Base-by-base conservation (phyloP, 345 rosid species). In the Crucihimalaya himalaica region DNA sequence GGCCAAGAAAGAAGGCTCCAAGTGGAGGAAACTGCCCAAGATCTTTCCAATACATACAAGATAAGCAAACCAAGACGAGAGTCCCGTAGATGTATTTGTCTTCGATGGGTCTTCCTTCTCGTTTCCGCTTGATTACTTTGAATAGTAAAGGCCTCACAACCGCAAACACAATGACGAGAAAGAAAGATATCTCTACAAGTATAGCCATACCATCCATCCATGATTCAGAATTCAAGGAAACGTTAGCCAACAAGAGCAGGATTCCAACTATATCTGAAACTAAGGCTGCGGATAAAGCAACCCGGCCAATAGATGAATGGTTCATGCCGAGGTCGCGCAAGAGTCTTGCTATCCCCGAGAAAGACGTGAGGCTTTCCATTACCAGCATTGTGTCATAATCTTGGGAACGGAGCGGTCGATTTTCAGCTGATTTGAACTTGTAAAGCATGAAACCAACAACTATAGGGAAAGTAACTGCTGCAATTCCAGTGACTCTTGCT, bases 311-410 rank as follows among this genome's bases (percentile, higher is more conserved):
- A 35, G 85, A 82, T 0, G 86, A 78, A 64, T 86, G 85, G 46
- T 81, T 70, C 76, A 86, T 77, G 51, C 75, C 83, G 2, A 85
- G 78, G 58, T 87, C 88, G 1, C 71, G 71, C 16, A 89, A 83
- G 35, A 89, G 86, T 54, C 75, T 50, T 3, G 82, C 81, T 4
- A 86, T 73, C 23, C 84, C 86, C 0, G 88, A 79, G 70, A 82
- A 80, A n/a, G 86, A 51, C 0, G 86, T 80, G 15, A 79, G 8
- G n/a, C 74, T 71, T 47, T 77, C 76, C 76, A 71, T 70, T 34
- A 77, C 25, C 23, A 72, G 31, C 69, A 78, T 0, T 2, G 7
- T 3, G 6, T 59, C 52, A 53, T 72, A 72, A 0, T 40, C 32
- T 15, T 0, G 0, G 21, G 7, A 1, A 2, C 0, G 0, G 31